Conservation (phyloP, 2,329 filamentous ascomycete genomes). For the Aurifilum marmelostoma region DNA sequence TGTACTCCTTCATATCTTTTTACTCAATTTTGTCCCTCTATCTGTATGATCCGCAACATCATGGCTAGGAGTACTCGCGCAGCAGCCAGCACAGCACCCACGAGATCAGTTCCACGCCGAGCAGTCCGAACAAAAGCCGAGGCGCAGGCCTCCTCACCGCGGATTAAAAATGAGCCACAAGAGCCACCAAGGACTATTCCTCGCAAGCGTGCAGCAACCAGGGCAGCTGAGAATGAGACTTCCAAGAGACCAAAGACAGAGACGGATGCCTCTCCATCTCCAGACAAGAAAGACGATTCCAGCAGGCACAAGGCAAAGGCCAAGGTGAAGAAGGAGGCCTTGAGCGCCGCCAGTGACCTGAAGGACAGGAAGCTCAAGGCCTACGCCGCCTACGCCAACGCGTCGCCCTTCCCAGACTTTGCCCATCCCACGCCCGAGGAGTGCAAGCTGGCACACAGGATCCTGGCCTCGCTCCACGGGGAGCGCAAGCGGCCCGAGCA, state of each 20-base stretch:
- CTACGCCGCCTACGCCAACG: slow-evolving; percentile 44
- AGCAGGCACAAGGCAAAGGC: slow-evolving; percentile 15
- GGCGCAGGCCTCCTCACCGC: slow-evolving; percentile 1
- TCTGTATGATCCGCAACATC: slow-evolving; percentile 21
- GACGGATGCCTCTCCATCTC: slow-evolving; percentile 5
- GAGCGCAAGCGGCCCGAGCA: slow-evolving; percentile 62
- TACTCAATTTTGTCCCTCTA: background rate
- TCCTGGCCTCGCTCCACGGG: slow-evolving; percentile 69
- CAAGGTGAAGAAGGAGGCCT: slow-evolving; percentile 8
- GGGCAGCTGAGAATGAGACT: slow-evolving; percentile 8
- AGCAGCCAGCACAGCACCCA: slow-evolving; percentile 22
- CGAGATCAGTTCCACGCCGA: slow-evolving; percentile 19
- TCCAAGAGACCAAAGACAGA: slow-evolving; percentile 25
- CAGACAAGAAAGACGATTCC: slow-evolving; percentile 25
- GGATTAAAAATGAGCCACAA: slow-evolving; percentile 16
- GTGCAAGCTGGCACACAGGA: slow-evolving; percentile 67
- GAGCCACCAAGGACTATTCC: slow-evolving; percentile 4
- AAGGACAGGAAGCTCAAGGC: slow-evolving; percentile 49
- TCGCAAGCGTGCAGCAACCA: slow-evolving; percentile 25
- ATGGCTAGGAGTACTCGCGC: slow-evolving; percentile 26
- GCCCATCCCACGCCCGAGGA: slow-evolving; percentile 67
- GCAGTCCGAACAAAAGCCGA: slow-evolving; percentile 26
- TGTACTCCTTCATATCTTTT: background rate
- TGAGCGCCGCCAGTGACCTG: slow-evolving; percentile 32
- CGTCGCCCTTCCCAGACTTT: slow-evolving; percentile 70